These are phyloP conservation scores for Starmera caribaea DNA, from an alignment of 805 yeast species.

Conservation along the genomic window DNA sequence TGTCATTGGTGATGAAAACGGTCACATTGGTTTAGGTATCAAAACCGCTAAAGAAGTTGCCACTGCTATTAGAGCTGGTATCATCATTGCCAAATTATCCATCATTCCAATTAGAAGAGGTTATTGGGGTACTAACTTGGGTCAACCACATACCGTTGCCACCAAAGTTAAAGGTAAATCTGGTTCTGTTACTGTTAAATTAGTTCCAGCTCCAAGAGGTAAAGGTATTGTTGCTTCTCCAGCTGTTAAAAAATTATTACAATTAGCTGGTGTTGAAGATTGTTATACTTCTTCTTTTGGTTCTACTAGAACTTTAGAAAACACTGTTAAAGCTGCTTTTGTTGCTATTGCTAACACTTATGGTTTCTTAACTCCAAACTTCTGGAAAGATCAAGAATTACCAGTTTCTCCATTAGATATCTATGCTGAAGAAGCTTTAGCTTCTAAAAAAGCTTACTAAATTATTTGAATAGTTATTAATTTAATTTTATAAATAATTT, in stretches of 20 bases:
- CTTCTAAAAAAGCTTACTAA: constrained; percentile 69
- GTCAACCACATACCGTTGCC: constrained; percentile 98
- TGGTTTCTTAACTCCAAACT: constrained; percentile 99
- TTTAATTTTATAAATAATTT: neutral
- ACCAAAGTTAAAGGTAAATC: constrained; percentile 99
- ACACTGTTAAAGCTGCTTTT: constrained; percentile 99
- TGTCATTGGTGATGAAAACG: constrained; percentile 98
- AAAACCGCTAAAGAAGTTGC: constrained; percentile 99
- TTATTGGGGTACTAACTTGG: constrained; percentile 99
- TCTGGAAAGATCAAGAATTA: constrained; percentile 84
- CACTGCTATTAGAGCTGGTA: constrained; percentile 99
- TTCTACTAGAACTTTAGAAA: constrained; percentile 98
- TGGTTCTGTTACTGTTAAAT: constrained; percentile 98
- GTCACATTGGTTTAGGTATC: constrained; percentile 99
- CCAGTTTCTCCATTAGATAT: constrained; percentile 91
- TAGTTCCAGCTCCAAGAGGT: constrained; percentile 99
- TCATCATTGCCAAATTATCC: constrained; percentile 97
- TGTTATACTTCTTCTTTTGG: constrained; percentile 98
- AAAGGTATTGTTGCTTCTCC: constrained; percentile 99
- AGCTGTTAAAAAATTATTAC: constrained; percentile 97
- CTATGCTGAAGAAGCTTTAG: constrained; percentile 78
- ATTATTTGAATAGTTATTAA: constrained; percentile 14
- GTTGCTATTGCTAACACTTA: constrained; percentile 99
- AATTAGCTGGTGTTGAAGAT: constrained; percentile 99
- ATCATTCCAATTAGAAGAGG: constrained; percentile 99